These are phyloP conservation scores for Xylariaceae sp. DNA, from an alignment of 2,329 filamentous ascomycete genomes.

Conservation along the genomic window DNA sequence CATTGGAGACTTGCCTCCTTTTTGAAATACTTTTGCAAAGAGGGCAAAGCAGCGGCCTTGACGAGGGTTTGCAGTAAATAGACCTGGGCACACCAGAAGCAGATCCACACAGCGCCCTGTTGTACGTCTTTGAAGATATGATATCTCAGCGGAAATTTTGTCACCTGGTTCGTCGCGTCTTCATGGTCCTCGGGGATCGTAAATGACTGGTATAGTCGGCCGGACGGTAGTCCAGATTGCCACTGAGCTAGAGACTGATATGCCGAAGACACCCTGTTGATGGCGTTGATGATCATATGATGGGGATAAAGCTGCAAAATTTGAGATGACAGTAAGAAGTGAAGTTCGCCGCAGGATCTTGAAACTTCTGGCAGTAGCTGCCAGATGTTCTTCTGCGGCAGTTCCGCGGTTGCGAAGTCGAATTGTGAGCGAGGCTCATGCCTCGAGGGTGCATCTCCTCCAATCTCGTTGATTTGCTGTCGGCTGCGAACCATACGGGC, in stretches of 20 bases:
- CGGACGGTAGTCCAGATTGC: background rate
- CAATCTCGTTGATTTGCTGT: no score
- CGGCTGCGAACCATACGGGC: no score
- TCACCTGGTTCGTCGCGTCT: background rate
- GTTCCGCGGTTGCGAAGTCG: no score
- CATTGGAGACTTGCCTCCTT: background rate
- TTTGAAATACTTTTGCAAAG: background rate
- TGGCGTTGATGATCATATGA: background rate
- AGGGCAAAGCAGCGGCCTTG: background rate
- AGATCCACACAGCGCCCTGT: slow-evolving; percentile 7
- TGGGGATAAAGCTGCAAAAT: background rate
- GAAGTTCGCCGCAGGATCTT: no score
- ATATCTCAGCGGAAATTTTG: slow-evolving; percentile 1
- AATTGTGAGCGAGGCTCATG: no score
- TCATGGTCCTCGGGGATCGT: background rate
- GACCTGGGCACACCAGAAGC: slow-evolving; percentile 9
- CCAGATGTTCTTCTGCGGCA: no score
- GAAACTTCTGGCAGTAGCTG: no score
- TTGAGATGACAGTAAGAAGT: no score
- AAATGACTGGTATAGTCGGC: slow-evolving; percentile 4
- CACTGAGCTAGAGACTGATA: background rate
- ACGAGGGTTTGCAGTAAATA: slow-evolving; percentile 8
- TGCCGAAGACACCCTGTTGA: background rate
- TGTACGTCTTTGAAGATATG: slow-evolving; percentile 9
- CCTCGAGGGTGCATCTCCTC: no score